phyloP scores from a whole-genome alignment of 352 stramenopile genomes.

The Globisporangium lucens region DNA sequence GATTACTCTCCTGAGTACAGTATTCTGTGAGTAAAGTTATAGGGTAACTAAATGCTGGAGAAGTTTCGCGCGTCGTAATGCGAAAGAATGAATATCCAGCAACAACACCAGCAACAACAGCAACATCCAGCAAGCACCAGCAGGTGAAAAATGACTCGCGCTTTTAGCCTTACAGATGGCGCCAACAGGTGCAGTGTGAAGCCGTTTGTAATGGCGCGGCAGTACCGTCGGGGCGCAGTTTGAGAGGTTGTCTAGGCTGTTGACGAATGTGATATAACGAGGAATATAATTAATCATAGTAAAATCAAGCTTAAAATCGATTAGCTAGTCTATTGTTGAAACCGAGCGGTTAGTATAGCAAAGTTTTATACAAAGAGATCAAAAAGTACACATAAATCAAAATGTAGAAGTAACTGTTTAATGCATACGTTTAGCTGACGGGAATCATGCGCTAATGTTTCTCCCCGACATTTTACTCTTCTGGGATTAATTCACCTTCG shows the following conservation, averaged over 20 bases:
- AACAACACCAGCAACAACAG: background rate
- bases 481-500: background rate
- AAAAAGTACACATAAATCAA: background rate
- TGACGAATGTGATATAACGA: too few relatives aligned
- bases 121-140: background rate
- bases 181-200: constrained; percentile 6
- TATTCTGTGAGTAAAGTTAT: too few relatives aligned
- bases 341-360: background rate
- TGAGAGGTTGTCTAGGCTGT: background rate
- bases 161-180: background rate
- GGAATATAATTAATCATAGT: too few relatives aligned
- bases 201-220: constrained; percentile 1
- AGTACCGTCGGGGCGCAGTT: background rate
- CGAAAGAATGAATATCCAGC: background rate
- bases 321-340: too few relatives aligned
- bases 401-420: background rate
- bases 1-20: too few relatives aligned
- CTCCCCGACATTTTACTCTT: background rate
- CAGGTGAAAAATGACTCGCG: background rate
- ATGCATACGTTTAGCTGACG: background rate
- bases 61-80: background rate
- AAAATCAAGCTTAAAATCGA: too few relatives aligned
- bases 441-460: too few relatives aligned
- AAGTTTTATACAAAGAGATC: background rate
- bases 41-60: background rate